Evolutionary conservation across 2,329 filamentous ascomycete genomes (phyloP), one percentile per base, ranked within the genome.

Genomic region (Pestalotiopsis sp.): DNA sequence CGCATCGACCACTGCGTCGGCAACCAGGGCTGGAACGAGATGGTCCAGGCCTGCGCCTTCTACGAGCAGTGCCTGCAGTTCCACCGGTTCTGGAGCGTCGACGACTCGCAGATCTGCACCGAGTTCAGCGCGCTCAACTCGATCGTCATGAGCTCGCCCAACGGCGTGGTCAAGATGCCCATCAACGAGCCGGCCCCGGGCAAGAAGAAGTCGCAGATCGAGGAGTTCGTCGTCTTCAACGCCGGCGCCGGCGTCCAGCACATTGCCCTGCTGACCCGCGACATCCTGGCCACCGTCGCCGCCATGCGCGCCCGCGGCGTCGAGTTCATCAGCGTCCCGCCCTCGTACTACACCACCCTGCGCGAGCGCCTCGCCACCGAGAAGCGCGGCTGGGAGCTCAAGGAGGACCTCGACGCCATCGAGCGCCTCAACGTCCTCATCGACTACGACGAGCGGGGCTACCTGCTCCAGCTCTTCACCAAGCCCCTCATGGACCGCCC

Each of bases 61-160:
- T 98, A 98, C 83, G 94, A 98, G 83, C 88, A 90, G 70, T 92
- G 91, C 70, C 91, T 98, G 35, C 92, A 91, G 66, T 98, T 98
- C 88, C 94, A 97, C 84, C 93, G 94, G 72, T 98, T 98, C 90
- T 98, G 95, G 95, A 94, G 91, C 66, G 94, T 98, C 68, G 95
- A 98, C 79, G 95, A 98, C 84, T 92, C 89, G 73, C 89, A 97
- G 78, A 97, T 98, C 81, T 93, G 90, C 86, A 97, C 93, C 72
- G 94, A 97, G 77, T 98, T 93, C 86, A 94, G 91, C 1, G 94
- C 95, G 10, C 86, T 98, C 61, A 94, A 91, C 81, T 93, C 89
- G 75, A 90, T 98, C 75, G 95, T 98, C 77, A 97, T 98, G 94
- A 89, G 92, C 56, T 93, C 91, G 4, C 89, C 90, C 69, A 93